phyloP scores from a whole-genome alignment of 768 basidiomycete genomes.

The Zangia roseola region DNA sequence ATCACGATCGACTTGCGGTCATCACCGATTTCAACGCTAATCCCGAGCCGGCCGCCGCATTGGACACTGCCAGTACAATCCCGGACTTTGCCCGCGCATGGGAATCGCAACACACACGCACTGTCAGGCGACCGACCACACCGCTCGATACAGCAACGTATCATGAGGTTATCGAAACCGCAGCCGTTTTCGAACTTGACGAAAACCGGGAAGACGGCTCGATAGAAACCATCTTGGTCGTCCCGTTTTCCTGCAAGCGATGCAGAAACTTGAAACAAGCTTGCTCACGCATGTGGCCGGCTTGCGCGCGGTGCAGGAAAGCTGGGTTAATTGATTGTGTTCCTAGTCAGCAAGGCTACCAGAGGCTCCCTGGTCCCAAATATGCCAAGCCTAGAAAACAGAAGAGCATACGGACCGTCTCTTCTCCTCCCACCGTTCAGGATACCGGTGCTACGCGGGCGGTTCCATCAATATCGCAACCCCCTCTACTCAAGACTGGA shows the following conservation, averaged over 20 bases:
- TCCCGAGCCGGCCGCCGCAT: not conserved
- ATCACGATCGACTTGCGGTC: not conserved
- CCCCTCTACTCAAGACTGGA: not conserved
- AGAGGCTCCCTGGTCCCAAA: conserved; percentile 28
- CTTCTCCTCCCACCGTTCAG: not conserved
- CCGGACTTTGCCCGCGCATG: conserved; percentile 22
- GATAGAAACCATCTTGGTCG: conserved; percentile 19
- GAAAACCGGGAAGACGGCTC: conserved; percentile 9
- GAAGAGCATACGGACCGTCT: too few relatives aligned
- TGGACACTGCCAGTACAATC: not conserved
- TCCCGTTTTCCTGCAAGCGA: conserved; percentile 17
- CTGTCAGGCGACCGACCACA: conserved; percentile 28
- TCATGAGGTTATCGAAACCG: conserved; percentile 19
- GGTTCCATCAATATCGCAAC: not conserved
- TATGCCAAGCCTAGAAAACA: too few relatives aligned
- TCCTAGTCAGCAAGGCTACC: conserved; percentile 9
- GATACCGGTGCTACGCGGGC: not conserved
- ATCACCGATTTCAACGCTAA: not conserved
- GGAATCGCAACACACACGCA: conserved; percentile 15
- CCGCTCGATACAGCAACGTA: conserved; percentile 16
- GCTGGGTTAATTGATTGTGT: conserved; percentile 1
- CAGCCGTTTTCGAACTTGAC: conserved; percentile 29
- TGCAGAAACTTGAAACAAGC: conserved; percentile 11
- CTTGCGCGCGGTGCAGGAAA: conserved; percentile 24
- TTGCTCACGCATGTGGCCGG: conserved; percentile 28